Conservation (phyloP, 805 yeast species). For the Kuraishia hungarica region DNA sequence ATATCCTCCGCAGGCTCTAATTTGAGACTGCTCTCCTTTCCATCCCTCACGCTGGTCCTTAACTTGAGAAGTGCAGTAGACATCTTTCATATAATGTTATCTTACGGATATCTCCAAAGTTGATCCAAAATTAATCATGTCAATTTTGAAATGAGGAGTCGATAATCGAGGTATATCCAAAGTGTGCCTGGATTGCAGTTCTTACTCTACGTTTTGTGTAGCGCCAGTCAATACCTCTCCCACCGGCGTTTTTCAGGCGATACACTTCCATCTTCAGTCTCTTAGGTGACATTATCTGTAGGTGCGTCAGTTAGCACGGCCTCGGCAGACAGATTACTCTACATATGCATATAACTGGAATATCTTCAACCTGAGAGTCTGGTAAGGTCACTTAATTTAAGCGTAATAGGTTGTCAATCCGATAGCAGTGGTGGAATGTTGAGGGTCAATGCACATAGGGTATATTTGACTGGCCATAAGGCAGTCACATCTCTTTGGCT, state of each 20-base stretch:
- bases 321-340: too few species aligned
- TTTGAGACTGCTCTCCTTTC: background rate
- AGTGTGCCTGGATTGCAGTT: background rate
- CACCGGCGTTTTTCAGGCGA: background rate
- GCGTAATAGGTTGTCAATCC: background rate
- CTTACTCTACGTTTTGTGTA: background rate
- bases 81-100: too few species aligned
- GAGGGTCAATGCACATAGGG: background rate
- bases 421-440: background rate
- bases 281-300: background rate
- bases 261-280: background rate
- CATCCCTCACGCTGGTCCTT: background rate
- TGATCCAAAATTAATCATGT: too few species aligned
- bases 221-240: background rate
- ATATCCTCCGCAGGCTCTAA: slow-evolving; percentile 8
- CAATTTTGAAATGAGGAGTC: too few species aligned
- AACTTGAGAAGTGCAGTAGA: background rate
- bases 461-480: background rate
- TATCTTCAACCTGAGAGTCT: background rate
- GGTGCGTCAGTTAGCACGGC: background rate
- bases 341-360: background rate
- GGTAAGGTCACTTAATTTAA: background rate
- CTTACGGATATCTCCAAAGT: too few species aligned
- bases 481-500: background rate
- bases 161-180: too few species aligned